These are phyloP conservation scores for Pleomassaria siparia DNA, from an alignment of 2,329 filamentous ascomycete species.

Conservation along the genomic window DNA sequence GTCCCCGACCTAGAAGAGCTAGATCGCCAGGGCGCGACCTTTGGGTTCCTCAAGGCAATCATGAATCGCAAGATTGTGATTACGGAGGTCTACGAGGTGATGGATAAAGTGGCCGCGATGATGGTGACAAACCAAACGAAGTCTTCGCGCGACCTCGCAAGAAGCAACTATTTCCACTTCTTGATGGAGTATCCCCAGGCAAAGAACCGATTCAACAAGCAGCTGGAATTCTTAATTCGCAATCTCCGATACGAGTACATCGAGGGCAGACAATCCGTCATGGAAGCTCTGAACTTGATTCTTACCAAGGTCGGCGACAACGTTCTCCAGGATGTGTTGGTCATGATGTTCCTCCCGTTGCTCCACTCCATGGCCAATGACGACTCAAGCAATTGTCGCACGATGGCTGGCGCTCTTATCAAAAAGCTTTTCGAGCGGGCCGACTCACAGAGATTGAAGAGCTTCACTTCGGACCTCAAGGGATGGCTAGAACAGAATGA, in stretches of 20 bases:
- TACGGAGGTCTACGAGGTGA: constrained; percentile 83
- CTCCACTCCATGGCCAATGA: constrained; percentile 87
- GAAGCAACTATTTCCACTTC: constrained; percentile 92
- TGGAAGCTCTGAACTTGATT: constrained; percentile 88
- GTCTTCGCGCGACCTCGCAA: constrained; percentile 80
- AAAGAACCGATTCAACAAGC: constrained; percentile 84
- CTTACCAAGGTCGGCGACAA: constrained; percentile 76
- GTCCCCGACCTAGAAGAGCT: constrained; percentile 91
- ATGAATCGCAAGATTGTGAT: constrained; percentile 84
- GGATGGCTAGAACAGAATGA: constrained; percentile 76
- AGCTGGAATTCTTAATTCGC: constrained; percentile 82
- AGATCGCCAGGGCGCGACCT: constrained; percentile 87
- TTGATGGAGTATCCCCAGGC: constrained; percentile 92
- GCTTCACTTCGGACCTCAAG: constrained; percentile 70
- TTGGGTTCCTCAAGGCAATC: constrained; percentile 88
- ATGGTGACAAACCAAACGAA: constrained; percentile 97
- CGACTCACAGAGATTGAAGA: constrained; percentile 69
- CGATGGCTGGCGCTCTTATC: constrained; percentile 77
- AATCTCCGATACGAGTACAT: constrained; percentile 90
- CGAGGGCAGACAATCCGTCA: constrained; percentile 85
- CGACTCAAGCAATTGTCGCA: constrained; percentile 79
- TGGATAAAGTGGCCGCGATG: constrained; percentile 78
- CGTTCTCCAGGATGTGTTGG: constrained; percentile 77
- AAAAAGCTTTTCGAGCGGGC: constrained; percentile 79
- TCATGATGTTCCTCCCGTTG: constrained; percentile 81